A percentile compares a stretch with the other conserved stretches of the same genome.
These are phyloP conservation scores for Fusarium staphyleae DNA, from an alignment of 2,329 filamentous ascomycete genomes.

Conservation along the genomic window DNA sequence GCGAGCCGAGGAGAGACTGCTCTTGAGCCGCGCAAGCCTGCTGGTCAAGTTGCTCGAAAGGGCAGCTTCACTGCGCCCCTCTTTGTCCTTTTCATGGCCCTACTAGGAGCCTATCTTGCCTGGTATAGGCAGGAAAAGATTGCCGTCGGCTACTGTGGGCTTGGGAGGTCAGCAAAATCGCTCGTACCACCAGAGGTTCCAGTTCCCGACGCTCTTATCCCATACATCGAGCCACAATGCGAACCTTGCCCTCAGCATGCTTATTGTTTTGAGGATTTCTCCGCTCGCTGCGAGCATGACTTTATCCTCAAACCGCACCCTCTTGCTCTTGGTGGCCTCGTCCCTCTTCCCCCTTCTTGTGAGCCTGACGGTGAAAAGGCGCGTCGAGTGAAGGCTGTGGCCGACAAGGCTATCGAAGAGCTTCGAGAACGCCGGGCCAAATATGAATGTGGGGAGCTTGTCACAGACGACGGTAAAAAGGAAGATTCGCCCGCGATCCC, in stretches of 20 bases:
- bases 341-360: conserved; percentile 89
- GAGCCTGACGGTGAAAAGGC: conserved; percentile 95
- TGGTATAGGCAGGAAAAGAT: conserved; percentile 96
- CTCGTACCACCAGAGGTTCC: conserved; percentile 57
- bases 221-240: conserved; percentile 79
- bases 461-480: conserved; percentile 65
- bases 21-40: conserved; percentile 53
- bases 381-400: conserved; percentile 83
- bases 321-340: conserved; percentile 77
- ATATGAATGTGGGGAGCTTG: conserved; percentile 84
- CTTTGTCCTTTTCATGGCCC: conserved; percentile 72
- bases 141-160: conserved; percentile 92
- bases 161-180: conserved; percentile 69
- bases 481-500: conserved; percentile 65
- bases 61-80: conserved; percentile 69
- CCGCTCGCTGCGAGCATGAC: conserved; percentile 82
- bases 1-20: conserved; percentile 60
- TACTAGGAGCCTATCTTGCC: conserved; percentile 74
- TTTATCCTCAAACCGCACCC: conserved; percentile 88
- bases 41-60: conserved; percentile 47
- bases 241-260: conserved; percentile 91
- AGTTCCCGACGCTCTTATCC: conserved; percentile 75
- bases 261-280: conserved; percentile 81
- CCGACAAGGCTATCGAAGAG: conserved; percentile 86
- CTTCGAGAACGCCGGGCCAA: conserved; percentile 85